A percentile compares a stretch with the other conserved stretches of the same genome.
Evolutionary conservation across 495 filamentous ascomycete genomes (phyloP).

Genomic region (Daldinia childiae): DNA sequence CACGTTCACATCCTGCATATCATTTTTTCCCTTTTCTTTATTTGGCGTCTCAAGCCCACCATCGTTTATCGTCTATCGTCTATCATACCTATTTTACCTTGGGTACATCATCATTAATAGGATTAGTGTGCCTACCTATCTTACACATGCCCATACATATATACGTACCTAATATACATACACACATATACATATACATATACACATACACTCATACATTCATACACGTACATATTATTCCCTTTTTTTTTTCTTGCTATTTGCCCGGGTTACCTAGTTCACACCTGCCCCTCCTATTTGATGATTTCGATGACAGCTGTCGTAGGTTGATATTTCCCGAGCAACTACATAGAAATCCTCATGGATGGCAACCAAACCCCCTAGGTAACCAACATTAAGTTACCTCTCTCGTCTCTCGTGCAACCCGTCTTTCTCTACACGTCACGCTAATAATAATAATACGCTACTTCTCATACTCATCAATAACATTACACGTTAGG

Average conservation of each 20-base stretch:
- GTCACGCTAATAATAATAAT: slow-evolving; percentile 21
- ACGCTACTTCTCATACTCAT: background rate
- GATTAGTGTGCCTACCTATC: background rate
- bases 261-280: background rate
- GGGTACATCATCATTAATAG: background rate
- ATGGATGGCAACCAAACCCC: slow-evolving; percentile 3
- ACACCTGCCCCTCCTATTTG: background rate
- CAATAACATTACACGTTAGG: slow-evolving; percentile 4
- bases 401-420: slow-evolving; percentile 18
- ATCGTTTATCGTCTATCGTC: background rate
- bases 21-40: slow-evolving; percentile 27
- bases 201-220: background rate
- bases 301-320: background rate
- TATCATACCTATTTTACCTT: background rate
- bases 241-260: background rate
- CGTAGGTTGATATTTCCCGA: slow-evolving; percentile 3
- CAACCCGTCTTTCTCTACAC: slow-evolving; percentile 8
- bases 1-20: slow-evolving; percentile 33
- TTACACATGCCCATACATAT: background rate
- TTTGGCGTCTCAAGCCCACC: slow-evolving; percentile 29
- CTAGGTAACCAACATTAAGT: slow-evolving; percentile 24
- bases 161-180: background rate
- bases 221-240: background rate
- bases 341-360: background rate
- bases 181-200: background rate